Conservation (phyloP, 495 filamentous ascomycete genomes). For the Hyphodiscus hymeniophilus region DNA sequence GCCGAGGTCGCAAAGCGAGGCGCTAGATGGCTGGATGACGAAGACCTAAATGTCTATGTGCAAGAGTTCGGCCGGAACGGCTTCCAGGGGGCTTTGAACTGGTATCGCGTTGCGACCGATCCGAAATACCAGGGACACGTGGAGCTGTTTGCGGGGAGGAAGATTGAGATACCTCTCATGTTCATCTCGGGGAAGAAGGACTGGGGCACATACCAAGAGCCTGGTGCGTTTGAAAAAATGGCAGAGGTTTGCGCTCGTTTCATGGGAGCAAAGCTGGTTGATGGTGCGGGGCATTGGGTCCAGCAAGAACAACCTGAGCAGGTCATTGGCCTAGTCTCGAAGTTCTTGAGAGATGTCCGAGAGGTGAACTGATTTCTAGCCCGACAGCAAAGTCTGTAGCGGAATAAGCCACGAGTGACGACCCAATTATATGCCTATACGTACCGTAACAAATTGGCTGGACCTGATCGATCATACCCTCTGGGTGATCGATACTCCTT, state of each 20-base stretch:
- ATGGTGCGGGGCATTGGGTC: slow-evolving; percentile 59
- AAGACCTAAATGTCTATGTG: slow-evolving; percentile 52
- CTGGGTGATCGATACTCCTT: too few relatives aligned
- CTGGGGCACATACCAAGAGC: slow-evolving; percentile 62
- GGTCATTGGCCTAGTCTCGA: slow-evolving; percentile 41
- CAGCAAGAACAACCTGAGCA: slow-evolving; percentile 55
- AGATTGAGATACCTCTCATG: slow-evolving; percentile 51
- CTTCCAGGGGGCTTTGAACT: slow-evolving; percentile 64
- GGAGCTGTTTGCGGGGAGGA: slow-evolving; percentile 51
- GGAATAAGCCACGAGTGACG: too few relatives aligned
- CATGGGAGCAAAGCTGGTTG: slow-evolving; percentile 39
- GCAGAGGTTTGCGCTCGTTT: slow-evolving; percentile 43
- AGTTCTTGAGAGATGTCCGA: slow-evolving; percentile 28
- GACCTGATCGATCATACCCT: too few relatives aligned
- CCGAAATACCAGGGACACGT: slow-evolving; percentile 41
- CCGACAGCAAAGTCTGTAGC: too few relatives aligned
- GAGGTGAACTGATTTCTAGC: too few relatives aligned
- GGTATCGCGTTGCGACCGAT: slow-evolving; percentile 55
- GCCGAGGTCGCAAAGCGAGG: slow-evolving; percentile 14
- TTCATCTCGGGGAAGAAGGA: slow-evolving; percentile 54
- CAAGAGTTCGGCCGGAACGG: slow-evolving; percentile 55
- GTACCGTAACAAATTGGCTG: too few relatives aligned
- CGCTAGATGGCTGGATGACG: slow-evolving; percentile 43
- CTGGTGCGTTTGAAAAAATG: slow-evolving; percentile 53
- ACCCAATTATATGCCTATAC: too few relatives aligned